phyloP scores from a whole-genome alignment of 2,329 filamentous ascomycete genomes.

The Colletotrichum zoysiae region DNA sequence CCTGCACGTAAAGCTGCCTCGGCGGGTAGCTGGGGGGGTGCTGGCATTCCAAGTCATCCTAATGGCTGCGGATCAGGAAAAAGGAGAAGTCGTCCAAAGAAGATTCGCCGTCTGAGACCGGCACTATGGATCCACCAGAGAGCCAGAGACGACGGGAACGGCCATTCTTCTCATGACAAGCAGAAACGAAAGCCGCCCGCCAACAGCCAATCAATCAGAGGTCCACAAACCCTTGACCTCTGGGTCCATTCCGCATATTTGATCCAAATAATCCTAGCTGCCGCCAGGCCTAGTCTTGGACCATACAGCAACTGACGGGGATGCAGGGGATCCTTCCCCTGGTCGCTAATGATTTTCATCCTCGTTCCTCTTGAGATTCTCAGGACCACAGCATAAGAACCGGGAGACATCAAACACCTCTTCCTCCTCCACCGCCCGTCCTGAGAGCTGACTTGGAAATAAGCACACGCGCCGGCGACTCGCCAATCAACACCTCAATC shows the following conservation, averaged over 20 bases:
- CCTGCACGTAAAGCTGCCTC: not conserved
- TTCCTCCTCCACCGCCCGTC: slow-evolving; percentile 29
- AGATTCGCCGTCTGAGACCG: slow-evolving; percentile 34
- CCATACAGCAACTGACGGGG: slow-evolving; percentile 29
- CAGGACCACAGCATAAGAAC: slow-evolving; percentile 33
- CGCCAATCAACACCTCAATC: no score
- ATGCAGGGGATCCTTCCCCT: slow-evolving; percentile 30
- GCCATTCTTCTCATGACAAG: slow-evolving; percentile 34
- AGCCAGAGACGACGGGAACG: slow-evolving; percentile 5
- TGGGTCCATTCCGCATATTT: slow-evolving; percentile 39
- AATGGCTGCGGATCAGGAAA: slow-evolving; percentile 3
- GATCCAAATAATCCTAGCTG: slow-evolving; percentile 41
- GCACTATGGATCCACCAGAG: slow-evolving; percentile 28
- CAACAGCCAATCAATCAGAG: slow-evolving; percentile 39
- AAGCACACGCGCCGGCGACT: not conserved
- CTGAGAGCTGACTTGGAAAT: slow-evolving; percentile 17
- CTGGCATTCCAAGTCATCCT: slow-evolving; percentile 6
- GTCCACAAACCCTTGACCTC: slow-evolving; percentile 33
- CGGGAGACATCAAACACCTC: slow-evolving; percentile 23
- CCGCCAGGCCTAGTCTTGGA: slow-evolving; percentile 41
- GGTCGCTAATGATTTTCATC: slow-evolving; percentile 29
- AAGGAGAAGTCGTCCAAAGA: slow-evolving; percentile 41
- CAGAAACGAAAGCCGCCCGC: slow-evolving; percentile 38
- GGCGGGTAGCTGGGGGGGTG: not conserved
- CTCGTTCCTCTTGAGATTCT: slow-evolving; percentile 34